Percentiles rank a stretch among this genome's conserved stretches.
phyloP scores from a whole-genome alignment of 106 monocot species.

The Platanthera zijinensis region DNA sequence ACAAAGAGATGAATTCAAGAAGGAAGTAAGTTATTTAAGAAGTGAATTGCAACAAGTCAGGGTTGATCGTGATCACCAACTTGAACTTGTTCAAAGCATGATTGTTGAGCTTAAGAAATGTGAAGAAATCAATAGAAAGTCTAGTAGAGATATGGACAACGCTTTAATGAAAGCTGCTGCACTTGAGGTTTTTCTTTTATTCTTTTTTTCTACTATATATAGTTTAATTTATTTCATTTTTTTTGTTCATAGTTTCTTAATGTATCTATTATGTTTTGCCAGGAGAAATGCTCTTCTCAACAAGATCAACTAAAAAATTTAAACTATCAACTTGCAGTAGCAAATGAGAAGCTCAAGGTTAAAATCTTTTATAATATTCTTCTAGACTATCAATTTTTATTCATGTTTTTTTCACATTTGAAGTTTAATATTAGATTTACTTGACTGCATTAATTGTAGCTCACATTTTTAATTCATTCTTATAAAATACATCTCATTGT shows the following conservation, averaged over 20 bases:
- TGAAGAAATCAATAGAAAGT: slow-evolving; percentile 19
- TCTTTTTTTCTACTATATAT: background rate
- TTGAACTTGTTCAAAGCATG: slow-evolving; percentile 41
- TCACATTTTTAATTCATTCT: background rate
- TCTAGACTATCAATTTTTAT: background rate
- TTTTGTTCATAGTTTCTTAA: background rate
- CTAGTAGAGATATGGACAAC: slow-evolving; percentile 14
- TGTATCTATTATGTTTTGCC: background rate
- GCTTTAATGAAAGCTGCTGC: slow-evolving; percentile 9
- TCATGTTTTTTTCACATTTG: background rate
- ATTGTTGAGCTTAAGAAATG: slow-evolving; percentile 20
- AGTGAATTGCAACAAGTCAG: slow-evolving; percentile 62
- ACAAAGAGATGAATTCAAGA: slow-evolving; percentile 59
- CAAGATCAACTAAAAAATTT: slow-evolving; percentile 43
- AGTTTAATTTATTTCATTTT: background rate
- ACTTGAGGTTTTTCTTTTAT: slow-evolving; percentile 42
- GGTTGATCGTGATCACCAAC: slow-evolving; percentile 61
- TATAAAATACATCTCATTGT: background rate
- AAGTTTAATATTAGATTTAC: background rate
- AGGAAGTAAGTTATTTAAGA: slow-evolving; percentile 44
- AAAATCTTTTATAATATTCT: background rate
- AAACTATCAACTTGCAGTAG: slow-evolving; percentile 39
- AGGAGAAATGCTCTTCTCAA: slow-evolving; percentile 60
- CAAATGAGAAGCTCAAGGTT: slow-evolving; percentile 74
- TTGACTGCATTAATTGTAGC: background rate